Percentiles rank a stretch among this genome's conserved stretches.
These are phyloP conservation scores for Dentipellis fragilis DNA, from an alignment of 768 basidiomycete species.

Conservation along the genomic window DNA sequence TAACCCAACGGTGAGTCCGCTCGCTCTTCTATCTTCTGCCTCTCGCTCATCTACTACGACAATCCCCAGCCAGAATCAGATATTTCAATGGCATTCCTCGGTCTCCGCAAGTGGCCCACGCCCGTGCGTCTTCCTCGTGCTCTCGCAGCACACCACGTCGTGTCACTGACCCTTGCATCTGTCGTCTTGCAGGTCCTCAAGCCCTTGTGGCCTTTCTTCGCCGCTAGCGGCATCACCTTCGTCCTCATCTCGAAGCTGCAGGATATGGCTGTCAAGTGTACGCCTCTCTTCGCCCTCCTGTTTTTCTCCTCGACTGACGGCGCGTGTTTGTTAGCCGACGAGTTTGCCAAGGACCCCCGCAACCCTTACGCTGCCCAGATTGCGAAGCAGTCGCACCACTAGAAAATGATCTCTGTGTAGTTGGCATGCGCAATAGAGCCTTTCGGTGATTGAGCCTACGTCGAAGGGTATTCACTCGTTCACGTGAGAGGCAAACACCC, in stretches of 20 bases:
- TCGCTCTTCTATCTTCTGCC: not conserved
- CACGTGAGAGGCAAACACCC: too few species aligned
- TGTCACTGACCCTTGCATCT: slow-evolving; percentile 6
- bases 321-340: slow-evolving; percentile 34
- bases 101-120: slow-evolving; percentile 74
- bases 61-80: too few species aligned
- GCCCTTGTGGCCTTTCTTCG: slow-evolving; percentile 77
- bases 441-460: too few species aligned
- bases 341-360: slow-evolving; percentile 64
- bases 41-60: not conserved
- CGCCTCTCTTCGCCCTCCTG: slow-evolving; percentile 24
- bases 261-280: slow-evolving; percentile 61
- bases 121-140: slow-evolving; percentile 39
- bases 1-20: not conserved
- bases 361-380: slow-evolving; percentile 78
- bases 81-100: slow-evolving; percentile 58
- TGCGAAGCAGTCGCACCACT: slow-evolving; percentile 37
- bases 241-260: slow-evolving; percentile 62
- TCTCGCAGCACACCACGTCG: not conserved
- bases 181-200: slow-evolving; percentile 41
- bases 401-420: not conserved
- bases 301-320: not conserved
- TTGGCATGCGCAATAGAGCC: too few species aligned
- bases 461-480: too few species aligned
- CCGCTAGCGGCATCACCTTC: slow-evolving; percentile 51